These are phyloP conservation scores for Wakefieldia striispora DNA, from an alignment of 768 basidiomycete genomes.

Conservation along the genomic window DNA sequence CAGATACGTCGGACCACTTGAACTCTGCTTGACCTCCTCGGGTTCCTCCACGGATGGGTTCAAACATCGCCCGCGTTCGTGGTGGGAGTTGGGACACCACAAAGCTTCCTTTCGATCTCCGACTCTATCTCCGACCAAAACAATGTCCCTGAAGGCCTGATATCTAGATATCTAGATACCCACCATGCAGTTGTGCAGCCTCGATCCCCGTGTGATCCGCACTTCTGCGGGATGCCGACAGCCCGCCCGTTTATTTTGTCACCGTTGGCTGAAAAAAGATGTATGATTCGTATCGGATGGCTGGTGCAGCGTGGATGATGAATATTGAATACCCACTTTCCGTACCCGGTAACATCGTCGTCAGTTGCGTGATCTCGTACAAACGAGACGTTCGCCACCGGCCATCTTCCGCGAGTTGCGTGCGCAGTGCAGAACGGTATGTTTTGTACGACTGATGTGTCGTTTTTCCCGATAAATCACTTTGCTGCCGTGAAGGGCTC, in stretches of 20 bases:
- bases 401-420: background rate
- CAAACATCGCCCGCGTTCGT: constrained; percentile 49
- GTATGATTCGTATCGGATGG: no score
- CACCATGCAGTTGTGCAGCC: background rate
- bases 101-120: constrained; percentile 10
- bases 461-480: no score
- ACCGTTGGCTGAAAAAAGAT: no score
- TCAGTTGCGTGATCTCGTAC: constrained; percentile 1
- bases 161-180: constrained; percentile 14
- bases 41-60: constrained; percentile 85
- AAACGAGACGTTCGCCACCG: background rate
- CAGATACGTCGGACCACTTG: constrained; percentile 88
- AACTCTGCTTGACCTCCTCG: constrained; percentile 90
- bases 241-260: background rate
- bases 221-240: constrained; percentile 21
- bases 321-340: background rate
- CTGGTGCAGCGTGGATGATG: constrained; percentile 2
- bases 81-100: background rate
- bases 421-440: background rate
- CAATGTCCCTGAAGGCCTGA: no score
- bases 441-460: background rate
- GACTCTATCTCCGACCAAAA: constrained; percentile 22
- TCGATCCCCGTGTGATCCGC: constrained; percentile 16
- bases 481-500: no score
- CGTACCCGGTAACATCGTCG: background rate